These are phyloP conservation scores for Macadamia tetraphylla DNA, from an alignment of 164 flowering plant genomes.

Conservation along the genomic window DNA sequence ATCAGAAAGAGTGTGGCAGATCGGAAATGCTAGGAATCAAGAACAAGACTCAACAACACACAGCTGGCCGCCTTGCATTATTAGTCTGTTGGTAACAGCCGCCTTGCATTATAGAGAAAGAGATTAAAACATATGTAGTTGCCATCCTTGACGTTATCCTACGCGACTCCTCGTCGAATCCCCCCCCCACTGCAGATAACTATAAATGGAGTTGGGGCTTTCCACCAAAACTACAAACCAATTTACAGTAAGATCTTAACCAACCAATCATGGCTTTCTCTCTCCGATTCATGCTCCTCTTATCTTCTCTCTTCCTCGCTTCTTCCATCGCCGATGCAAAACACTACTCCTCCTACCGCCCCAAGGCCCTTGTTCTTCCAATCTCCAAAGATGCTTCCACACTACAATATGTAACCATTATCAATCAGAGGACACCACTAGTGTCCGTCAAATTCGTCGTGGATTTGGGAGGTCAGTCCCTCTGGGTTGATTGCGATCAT, in stretches of 20 bases:
- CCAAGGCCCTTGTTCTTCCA: conserved; percentile 23
- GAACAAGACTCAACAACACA: too few species aligned
- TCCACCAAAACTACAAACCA: too few species aligned
- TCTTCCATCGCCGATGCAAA: conserved; percentile 1
- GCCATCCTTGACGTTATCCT: too few species aligned
- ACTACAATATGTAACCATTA: conserved; percentile 18
- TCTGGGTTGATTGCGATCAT: conserved; percentile 26
- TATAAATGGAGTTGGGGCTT: too few species aligned
- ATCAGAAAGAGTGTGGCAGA: too few species aligned
- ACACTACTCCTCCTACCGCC: conserved; percentile 8
- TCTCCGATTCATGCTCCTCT: neutral
- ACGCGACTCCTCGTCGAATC: too few species aligned
- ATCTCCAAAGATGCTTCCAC: conserved; percentile 27
- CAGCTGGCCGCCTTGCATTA: too few species aligned
- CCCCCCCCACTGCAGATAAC: too few species aligned
- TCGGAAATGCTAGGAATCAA: too few species aligned
- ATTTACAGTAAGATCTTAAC: neutral
- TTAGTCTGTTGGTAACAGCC: too few species aligned
- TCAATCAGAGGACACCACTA: conserved; percentile 24
- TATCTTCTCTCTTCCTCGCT: neutral
- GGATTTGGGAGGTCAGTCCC: conserved; percentile 22
- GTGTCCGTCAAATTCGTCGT: conserved; percentile 16
- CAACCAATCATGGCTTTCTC: neutral
- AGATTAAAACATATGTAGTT: too few species aligned
- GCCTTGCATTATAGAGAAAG: too few species aligned